These are phyloP conservation scores for Stentor coeruleus DNA, from an alignment of 73 alveolate genomes.

Conservation along the genomic window DNA sequence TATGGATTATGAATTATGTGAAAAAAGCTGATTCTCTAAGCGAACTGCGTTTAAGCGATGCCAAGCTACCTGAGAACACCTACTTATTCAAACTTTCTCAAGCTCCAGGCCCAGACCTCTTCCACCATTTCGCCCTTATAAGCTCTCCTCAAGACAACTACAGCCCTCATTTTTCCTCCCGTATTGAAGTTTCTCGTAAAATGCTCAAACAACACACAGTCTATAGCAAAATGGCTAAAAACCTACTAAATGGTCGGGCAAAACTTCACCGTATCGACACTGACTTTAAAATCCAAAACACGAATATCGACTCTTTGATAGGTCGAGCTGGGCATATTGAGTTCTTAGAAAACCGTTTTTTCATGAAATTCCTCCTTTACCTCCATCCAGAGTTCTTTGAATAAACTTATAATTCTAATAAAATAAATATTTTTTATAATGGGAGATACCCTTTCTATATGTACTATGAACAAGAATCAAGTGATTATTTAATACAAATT, in stretches of 20 bases:
- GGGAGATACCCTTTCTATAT: not conserved
- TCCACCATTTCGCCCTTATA: constrained; percentile 82
- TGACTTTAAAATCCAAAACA: constrained; percentile 83
- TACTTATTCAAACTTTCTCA: constrained; percentile 72
- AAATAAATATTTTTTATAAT: too few species aligned
- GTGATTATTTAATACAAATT: not conserved
- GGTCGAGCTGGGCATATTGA: constrained; percentile 98
- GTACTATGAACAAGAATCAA: constrained; percentile 2
- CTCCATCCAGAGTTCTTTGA: constrained; percentile 14
- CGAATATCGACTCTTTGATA: constrained; percentile 85
- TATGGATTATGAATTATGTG: constrained; percentile 83
- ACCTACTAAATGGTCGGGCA: constrained; percentile 61
- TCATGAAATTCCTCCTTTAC: constrained; percentile 30
- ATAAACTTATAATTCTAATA: too few species aligned
- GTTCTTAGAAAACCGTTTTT: constrained; percentile 78
- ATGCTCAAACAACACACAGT: constrained; percentile 70
- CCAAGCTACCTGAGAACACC: constrained; percentile 56
- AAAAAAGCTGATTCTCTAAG: constrained; percentile 62
- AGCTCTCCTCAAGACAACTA: constrained; percentile 90
- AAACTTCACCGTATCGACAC: constrained; percentile 88
- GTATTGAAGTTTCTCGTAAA: constrained; percentile 79
- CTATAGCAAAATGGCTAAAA: constrained; percentile 91
- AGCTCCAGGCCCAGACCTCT: constrained; percentile 54
- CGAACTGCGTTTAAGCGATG: constrained; percentile 78
- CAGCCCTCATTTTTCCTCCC: constrained; percentile 94